These are phyloP conservation scores for Phanerodontia chrysosporium DNA, from an alignment of 768 basidiomycete genomes.

Conservation along the genomic window DNA sequence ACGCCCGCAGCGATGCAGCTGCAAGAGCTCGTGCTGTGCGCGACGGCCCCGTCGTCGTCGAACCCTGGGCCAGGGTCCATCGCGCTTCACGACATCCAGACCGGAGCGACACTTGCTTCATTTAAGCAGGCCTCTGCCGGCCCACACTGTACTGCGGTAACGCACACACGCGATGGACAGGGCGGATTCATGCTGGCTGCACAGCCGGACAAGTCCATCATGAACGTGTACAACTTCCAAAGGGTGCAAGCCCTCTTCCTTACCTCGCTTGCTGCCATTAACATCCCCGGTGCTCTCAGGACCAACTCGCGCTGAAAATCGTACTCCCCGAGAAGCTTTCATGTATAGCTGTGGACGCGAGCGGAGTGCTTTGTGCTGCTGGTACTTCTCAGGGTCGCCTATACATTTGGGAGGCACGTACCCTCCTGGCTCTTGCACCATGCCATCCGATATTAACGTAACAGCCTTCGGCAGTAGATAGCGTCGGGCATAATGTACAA, in stretches of 20 bases:
- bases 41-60: slow-evolving; percentile 47
- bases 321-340: slow-evolving; percentile 88
- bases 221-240: slow-evolving; percentile 92
- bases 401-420: slow-evolving; percentile 92
- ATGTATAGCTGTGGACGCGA: slow-evolving; percentile 70
- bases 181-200: slow-evolving; percentile 84
- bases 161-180: slow-evolving; percentile 63
- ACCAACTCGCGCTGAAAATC: slow-evolving; percentile 83
- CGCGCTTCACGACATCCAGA: slow-evolving; percentile 77
- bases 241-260: slow-evolving; percentile 49
- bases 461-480: slow-evolving; percentile 44
- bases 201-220: slow-evolving; percentile 82
- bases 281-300: slow-evolving; percentile 43
- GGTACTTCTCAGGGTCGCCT: slow-evolving; percentile 87
- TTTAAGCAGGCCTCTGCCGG: slow-evolving; percentile 82
- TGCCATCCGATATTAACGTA: not conserved
- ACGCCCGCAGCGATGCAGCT: slow-evolving; percentile 43
- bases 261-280: not conserved
- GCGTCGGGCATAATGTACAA: slow-evolving; percentile 91
- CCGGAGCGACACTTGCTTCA: slow-evolving; percentile 68
- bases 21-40: slow-evolving; percentile 66
- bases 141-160: slow-evolving; percentile 60
- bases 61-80: slow-evolving; percentile 57
- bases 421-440: not conserved
- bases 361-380: slow-evolving; percentile 77